These are phyloP conservation scores for Chalciporus piperatoides DNA, from an alignment of 1,284 basidiomycete genomes.

Conservation along the genomic window DNA sequence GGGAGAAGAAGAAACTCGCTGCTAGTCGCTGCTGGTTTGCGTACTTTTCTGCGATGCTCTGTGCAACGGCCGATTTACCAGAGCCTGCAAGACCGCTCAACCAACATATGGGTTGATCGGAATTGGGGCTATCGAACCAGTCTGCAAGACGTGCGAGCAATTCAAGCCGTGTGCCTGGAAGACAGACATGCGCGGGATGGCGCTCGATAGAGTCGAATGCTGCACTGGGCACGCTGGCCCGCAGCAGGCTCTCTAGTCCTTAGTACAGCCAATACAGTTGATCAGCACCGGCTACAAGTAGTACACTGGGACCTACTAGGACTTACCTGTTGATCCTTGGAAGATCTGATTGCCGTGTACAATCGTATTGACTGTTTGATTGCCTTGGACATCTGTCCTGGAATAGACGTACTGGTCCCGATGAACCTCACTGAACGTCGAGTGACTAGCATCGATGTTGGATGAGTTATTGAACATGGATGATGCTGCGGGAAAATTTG, in stretches of 20 bases:
- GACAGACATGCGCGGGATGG: conserved; percentile 21
- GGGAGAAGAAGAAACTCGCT: conserved; percentile 26
- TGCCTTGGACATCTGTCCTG: conserved; percentile 14
- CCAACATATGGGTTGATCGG: conserved; percentile 18
- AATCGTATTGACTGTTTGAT: conserved; percentile 21
- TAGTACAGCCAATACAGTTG: neutral
- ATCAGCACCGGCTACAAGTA: neutral
- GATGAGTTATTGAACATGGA: conserved; percentile 28
- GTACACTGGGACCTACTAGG: neutral
- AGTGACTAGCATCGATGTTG: conserved; percentile 25
- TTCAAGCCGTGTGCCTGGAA: conserved; percentile 23
- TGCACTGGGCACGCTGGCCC: conserved; percentile 16
- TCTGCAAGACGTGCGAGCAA: conserved; percentile 13
- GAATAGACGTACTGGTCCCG: conserved; percentile 20
- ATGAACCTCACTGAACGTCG: conserved; percentile 24
- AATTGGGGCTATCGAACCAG: conserved; percentile 12
- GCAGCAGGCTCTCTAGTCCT: conserved; percentile 16
- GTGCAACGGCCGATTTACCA: conserved; percentile 24
- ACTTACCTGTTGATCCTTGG: conserved; percentile 15
- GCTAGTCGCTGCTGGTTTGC: conserved; percentile 16
- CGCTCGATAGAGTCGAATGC: conserved; percentile 22
- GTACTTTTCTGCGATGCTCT: conserved; percentile 21
- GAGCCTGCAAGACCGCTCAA: conserved; percentile 22
- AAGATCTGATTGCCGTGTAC: conserved; percentile 25
- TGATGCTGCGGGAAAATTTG: neutral